Base-by-base conservation (phyloP, 345 rosid genomes). In the Lagerstroemia speciosa region DNA sequence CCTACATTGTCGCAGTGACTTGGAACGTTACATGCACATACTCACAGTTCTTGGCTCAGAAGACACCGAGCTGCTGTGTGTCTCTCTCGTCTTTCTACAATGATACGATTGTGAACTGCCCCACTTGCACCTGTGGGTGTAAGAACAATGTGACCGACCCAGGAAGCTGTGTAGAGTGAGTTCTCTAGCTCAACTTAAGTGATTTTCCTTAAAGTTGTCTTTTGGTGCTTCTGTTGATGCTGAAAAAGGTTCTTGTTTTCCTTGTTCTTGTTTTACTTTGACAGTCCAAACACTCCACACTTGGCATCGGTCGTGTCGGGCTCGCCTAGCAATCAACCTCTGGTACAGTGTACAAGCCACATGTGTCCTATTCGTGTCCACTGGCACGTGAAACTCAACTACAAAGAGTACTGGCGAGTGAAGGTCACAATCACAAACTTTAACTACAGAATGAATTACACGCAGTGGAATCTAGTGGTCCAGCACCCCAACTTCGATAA, bases 291-390 rank as follows among this genome's bases (percentile, higher is more conserved):
- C 50, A 27, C 66, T 33, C 74, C 79, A 9, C 71, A 76, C 67
- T 53, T 77, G 69, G 82, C 74, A 73, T 78, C 84, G n/a, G 82
- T 73, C 24, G 83, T 82, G 41, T n/a, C 73, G 17, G 70, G 66
- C 64, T 36, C 71, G 41, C 63, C 61, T 34, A 73, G 72, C 78
- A 67, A 75, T 77, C 65, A 78, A 17, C 87, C 89, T 45, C 72
- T 84, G 38, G 79, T 86, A 12, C 91, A 71, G 73, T 90, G 91
- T 43, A 86, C 91, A 38, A 69, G 76, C 61, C 93, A 88, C 61
- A 86, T 88, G 90, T 86, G 91, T 71, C 96, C 91, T 6, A 73
- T 83, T 45, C 81, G 87, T 73, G 73, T 90, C 67, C 93, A 86
- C 57, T 90, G 92, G 93, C 90, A 88, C 71, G 84, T 85, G 27